Base-by-base conservation (phyloP, 1,284 basidiomycete genomes). In the Anthracocystis panici-leucophaei region DNA sequence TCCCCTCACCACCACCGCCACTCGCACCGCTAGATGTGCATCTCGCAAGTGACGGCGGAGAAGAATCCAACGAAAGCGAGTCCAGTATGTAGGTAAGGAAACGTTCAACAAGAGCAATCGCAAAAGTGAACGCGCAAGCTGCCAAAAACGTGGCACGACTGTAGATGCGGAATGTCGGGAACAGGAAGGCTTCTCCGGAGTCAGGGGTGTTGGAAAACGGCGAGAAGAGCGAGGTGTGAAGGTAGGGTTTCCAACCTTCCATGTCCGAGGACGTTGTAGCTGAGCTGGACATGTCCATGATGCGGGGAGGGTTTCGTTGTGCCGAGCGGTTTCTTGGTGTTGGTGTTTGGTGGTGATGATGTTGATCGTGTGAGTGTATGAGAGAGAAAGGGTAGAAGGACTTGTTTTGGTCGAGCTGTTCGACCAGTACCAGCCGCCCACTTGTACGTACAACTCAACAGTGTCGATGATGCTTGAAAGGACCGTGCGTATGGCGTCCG, bases 241-340 rank as follows among this genome's bases (percentile, higher is more conserved):
- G 71, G 50, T 65, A 74, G 2, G 71, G 71, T 41, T 74, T 68
- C 65, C 71, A 68, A 9, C 29, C 33, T 16, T 68, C 52, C 65
- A 74, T 67, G 18, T 57, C 25, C 6, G 44, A 21, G 5, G 45
- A 14, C 1, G 41, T 8, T 25, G 41, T 27, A 50, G 57, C 20
- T 8, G 45, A 23, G 8, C 41, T n/a, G 11, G 65, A 62, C 58
- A 62, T 61, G 45, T 62, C 65, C 65, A 67, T 67, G 40, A 23
- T 44, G 23, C 25, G 33, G 12, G 33, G 33, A 11, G 33, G 33
- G 8, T 38, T 23, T 38, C 16, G 21, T 42, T 38, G 4, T 42
- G 21, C 7, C 33, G n/a, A n/a, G n/a, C n/a, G n/a, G 7, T 11
- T 11, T 33, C 2, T 33, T 38, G 35, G 11, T 38, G 11, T 38